Conservation (phyloP, 2,329 filamentous ascomycete species). For the Nothopassalora personata region DNA sequence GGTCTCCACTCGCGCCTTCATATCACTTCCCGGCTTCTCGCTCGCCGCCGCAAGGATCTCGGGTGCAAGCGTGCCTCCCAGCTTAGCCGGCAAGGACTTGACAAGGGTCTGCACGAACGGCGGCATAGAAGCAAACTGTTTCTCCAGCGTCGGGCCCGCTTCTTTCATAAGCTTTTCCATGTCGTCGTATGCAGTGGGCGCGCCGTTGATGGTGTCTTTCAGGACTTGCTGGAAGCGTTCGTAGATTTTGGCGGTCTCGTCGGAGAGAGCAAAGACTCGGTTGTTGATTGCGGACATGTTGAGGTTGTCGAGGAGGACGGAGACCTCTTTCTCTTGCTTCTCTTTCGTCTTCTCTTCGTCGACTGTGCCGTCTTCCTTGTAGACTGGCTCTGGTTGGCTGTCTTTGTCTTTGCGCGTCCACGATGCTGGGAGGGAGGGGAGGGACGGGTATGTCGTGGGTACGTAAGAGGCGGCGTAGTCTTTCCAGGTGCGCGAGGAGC, state of each 20-base stretch:
- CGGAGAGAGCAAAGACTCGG: conserved; percentile 75
- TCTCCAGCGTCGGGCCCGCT: conserved; percentile 59
- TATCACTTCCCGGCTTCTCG: conserved; percentile 54
- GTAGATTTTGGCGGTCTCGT: conserved; percentile 75
- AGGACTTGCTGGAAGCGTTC: conserved; percentile 82
- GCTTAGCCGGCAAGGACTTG: conserved; percentile 73
- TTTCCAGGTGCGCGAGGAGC: conserved; percentile 26
- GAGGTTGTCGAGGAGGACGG: conserved; percentile 72
- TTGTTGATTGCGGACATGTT: conserved; percentile 82
- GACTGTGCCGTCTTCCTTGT: conserved; percentile 33
- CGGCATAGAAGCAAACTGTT: conserved; percentile 64
- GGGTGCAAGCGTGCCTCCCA: conserved; percentile 69
- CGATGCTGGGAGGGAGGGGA: conserved; percentile 23
- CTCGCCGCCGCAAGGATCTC: conserved; percentile 78
- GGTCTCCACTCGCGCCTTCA: conserved; percentile 30
- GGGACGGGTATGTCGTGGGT: conserved; percentile 11
- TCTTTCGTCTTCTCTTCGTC: conserved; percentile 37
- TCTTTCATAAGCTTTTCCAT: conserved; percentile 64
- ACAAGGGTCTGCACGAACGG: conserved; percentile 79
- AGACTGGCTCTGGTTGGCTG: conserved; percentile 32
- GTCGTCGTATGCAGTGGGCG: conserved; percentile 87
- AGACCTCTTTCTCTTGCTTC: conserved; percentile 67
- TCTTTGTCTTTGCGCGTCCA: conserved; percentile 29
- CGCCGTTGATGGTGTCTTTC: conserved; percentile 86
- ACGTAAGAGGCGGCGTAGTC: conserved; percentile 29